phyloP scores from a whole-genome alignment of 768 basidiomycete species.

The Hygrophorus russula region DNA sequence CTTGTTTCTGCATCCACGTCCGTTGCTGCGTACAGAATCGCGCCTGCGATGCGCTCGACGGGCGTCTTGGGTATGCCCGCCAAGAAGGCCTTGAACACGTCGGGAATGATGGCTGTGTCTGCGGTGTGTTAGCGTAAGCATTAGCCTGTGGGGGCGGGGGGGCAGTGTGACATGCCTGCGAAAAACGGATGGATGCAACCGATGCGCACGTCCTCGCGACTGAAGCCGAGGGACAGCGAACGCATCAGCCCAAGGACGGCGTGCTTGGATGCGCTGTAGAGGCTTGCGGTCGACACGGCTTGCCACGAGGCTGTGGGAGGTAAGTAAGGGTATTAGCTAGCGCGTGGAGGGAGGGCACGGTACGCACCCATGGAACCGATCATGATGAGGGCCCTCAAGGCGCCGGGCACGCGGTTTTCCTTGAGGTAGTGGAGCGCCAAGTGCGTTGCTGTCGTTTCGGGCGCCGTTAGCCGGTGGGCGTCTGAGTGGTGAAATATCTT shows the following conservation, averaged over 20 bases:
- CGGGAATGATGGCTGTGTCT: conserved; percentile 37
- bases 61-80: conserved; percentile 40
- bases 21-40: conserved; percentile 41
- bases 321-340: neutral
- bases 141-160: neutral
- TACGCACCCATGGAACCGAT: conserved; percentile 42
- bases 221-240: conserved; percentile 26
- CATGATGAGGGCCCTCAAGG: conserved; percentile 39
- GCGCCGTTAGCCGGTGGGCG: neutral
- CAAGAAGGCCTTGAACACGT: conserved; percentile 26
- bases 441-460: conserved; percentile 26
- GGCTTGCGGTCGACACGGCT: conserved; percentile 28
- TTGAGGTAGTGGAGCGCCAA: conserved; percentile 40
- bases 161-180: conserved; percentile 28
- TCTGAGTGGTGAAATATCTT: conserved; percentile 10
- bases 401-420: conserved; percentile 20
- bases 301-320: conserved; percentile 34
- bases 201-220: conserved; percentile 27
- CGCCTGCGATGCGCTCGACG: conserved; percentile 34
- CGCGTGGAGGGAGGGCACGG: neutral
- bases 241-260: conserved; percentile 43
- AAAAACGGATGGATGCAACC: conserved; percentile 43
- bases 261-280: conserved; percentile 45
- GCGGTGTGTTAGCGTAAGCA: neutral
- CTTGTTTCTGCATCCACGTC: conserved; percentile 31